These are phyloP conservation scores for Phytophthora boehmeriae DNA, from an alignment of 352 stramenopile species.

Conservation along the genomic window DNA sequence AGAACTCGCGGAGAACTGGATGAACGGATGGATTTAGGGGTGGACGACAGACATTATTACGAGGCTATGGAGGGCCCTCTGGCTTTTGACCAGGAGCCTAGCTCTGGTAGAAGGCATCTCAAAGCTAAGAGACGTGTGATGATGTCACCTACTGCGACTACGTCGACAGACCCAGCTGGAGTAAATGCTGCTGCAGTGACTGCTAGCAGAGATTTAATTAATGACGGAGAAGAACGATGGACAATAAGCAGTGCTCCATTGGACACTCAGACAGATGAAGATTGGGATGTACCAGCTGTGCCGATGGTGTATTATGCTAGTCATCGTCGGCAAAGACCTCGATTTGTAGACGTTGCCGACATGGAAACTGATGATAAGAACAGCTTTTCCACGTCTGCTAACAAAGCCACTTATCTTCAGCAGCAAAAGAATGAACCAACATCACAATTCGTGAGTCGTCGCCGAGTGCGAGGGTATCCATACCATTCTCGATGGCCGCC, in stretches of 20 bases:
- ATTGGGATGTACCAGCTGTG: conserved; percentile 8
- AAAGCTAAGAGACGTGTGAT: neutral
- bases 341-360: conserved; percentile 23
- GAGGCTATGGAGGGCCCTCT: neutral
- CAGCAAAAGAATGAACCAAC: conserved; percentile 10
- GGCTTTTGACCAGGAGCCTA: neutral
- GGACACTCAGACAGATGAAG: conserved; percentile 3
- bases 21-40: neutral
- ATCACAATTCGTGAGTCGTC: conserved; percentile 19
- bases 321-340: conserved; percentile 14
- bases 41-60: conserved; percentile 3
- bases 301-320: conserved; percentile 23
- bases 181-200: neutral
- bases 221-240: conserved; percentile 13
- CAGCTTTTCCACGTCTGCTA: conserved; percentile 14
- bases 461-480: conserved; percentile 23
- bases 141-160: neutral
- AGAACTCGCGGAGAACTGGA: neutral
- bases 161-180: neutral
- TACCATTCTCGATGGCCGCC: conserved; percentile 22
- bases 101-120: neutral
- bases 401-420: conserved; percentile 17
- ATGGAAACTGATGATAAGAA: conserved; percentile 36
- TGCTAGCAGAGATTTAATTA: conserved; percentile 7
- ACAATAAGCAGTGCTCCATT: neutral